Evolutionary conservation across 139 green algal genomes (phyloP).

Genomic region (Chlorella sp.): DNA sequence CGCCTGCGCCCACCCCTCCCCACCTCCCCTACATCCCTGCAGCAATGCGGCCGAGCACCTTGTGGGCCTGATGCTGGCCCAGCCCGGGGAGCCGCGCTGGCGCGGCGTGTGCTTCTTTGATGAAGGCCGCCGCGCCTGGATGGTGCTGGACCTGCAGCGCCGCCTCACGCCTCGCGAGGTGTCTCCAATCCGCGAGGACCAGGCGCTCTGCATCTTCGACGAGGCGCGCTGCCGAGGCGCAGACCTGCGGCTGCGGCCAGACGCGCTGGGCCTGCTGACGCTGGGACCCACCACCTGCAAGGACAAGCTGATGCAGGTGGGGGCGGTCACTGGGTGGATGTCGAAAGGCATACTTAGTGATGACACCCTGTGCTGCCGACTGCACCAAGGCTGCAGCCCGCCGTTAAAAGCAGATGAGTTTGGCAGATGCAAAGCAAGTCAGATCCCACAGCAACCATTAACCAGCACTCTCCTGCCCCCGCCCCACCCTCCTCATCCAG

Average conservation of each 20-base stretch:
- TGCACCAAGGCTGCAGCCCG: too few species aligned
- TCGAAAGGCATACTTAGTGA: too few species aligned
- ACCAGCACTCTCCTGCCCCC: not conserved
- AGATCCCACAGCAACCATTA: too few species aligned
- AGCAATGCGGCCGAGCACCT: constrained; percentile 37
- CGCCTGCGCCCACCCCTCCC: not conserved
- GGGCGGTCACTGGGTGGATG: too few species aligned
- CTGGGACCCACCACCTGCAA: constrained; percentile 57
- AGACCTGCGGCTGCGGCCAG: constrained; percentile 47
- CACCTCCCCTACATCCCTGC: not conserved
- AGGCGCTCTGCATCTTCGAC: constrained; percentile 61
- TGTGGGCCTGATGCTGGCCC: too few species aligned
- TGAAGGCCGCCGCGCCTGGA: constrained; percentile 25
- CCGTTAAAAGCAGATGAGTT: too few species aligned
- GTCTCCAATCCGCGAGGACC: constrained; percentile 49
- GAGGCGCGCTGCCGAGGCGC: constrained; percentile 59
- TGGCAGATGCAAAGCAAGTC: too few species aligned
- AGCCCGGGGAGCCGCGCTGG: constrained; percentile 27
- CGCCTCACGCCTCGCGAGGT: constrained; percentile 21
- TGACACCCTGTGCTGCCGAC: too few species aligned
- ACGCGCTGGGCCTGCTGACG: constrained; percentile 65
- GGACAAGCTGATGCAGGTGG: constrained; percentile 72
- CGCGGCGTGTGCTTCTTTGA: constrained; percentile 57
- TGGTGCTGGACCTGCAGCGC: constrained; percentile 39
- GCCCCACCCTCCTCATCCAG: not conserved